Percentiles rank a stretch among this genome's conserved stretches.
Evolutionary conservation across 352 stramenopile species (phyloP).

Genomic region (Pythium guiyangense): DNA sequence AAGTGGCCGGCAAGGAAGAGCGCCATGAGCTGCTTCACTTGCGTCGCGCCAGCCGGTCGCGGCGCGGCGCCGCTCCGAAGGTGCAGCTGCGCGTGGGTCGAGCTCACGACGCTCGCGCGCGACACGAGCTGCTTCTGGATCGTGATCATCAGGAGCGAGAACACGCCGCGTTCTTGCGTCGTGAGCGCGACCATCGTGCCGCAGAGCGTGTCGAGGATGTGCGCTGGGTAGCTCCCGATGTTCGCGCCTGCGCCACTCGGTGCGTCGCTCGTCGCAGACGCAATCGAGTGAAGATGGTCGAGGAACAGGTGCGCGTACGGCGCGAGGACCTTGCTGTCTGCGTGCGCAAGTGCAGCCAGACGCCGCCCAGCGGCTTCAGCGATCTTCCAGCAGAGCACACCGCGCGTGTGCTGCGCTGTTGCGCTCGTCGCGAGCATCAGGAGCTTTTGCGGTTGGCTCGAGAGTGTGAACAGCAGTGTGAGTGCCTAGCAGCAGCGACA

Average conservation of each 20-base stretch:
- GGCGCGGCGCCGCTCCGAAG: slow-evolving; percentile 10
- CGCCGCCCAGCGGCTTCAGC: slow-evolving; percentile 43
- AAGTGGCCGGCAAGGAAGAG: slow-evolving; percentile 70
- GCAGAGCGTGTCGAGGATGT: slow-evolving; percentile 65
- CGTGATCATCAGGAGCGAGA: slow-evolving; percentile 79
- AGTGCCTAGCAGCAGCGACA: slow-evolving; percentile 32
- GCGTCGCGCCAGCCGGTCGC: slow-evolving; percentile 20
- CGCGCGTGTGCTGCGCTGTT: slow-evolving; percentile 26
- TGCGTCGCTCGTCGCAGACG: slow-evolving; percentile 28
- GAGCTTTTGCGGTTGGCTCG: slow-evolving; percentile 60
- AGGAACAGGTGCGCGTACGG: slow-evolving; percentile 73
- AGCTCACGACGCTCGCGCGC: slow-evolving; percentile 16
- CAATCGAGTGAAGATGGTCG: slow-evolving; percentile 71
- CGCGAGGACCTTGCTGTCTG: slow-evolving; percentile 31
- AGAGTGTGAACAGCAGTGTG: slow-evolving; percentile 59
- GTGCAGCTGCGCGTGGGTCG: slow-evolving; percentile 15
- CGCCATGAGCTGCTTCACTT: slow-evolving; percentile 77
- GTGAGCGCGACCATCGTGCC: slow-evolving; percentile 63
- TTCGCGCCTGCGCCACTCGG: background rate
- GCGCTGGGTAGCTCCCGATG: slow-evolving; percentile 39
- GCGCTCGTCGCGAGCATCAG: slow-evolving; percentile 35
- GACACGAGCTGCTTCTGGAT: slow-evolving; percentile 81
- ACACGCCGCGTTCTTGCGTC: slow-evolving; percentile 58
- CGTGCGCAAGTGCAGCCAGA: slow-evolving; percentile 38
- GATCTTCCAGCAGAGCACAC: slow-evolving; percentile 57